These are phyloP conservation scores for Podospora pseudoanserina DNA, from an alignment of 495 filamentous ascomycete species.

Conservation along the genomic window DNA sequence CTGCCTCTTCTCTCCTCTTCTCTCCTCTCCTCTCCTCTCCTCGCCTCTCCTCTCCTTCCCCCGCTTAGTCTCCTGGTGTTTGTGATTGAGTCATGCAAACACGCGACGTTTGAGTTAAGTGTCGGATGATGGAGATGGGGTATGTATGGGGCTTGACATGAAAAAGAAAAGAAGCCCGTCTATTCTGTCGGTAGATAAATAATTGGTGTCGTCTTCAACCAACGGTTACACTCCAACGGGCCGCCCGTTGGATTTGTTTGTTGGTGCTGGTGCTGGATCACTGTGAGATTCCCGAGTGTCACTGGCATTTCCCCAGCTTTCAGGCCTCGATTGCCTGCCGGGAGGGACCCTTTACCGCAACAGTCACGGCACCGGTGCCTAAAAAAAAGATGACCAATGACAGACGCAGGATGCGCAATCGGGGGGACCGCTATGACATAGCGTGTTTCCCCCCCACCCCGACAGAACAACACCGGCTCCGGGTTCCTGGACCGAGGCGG, in stretches of 20 bases:
- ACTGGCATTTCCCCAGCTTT: conserved; percentile 10
- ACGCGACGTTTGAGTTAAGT: neutral
- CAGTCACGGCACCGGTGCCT: neutral
- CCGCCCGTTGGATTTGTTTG: no score
- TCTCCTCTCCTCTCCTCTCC: no score
- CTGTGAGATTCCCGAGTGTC: neutral
- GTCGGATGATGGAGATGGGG: neutral
- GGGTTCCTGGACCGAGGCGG: neutral
- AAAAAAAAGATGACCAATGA: conserved; percentile 15
- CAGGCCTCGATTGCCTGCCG: neutral
- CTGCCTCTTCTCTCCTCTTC: no score
- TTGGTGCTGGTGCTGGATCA: neutral
- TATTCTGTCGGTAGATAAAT: neutral
- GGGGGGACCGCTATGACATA: conserved; percentile 7
- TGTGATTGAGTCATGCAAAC: conserved; percentile 3
- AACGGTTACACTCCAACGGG: neutral
- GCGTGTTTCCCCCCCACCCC: neutral
- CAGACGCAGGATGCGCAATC: neutral
- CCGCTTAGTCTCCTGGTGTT: neutral
- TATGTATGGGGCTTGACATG: neutral
- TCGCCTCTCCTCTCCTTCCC: neutral
- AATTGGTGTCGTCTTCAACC: neutral
- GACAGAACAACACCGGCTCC: neutral
- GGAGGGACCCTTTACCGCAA: neutral
- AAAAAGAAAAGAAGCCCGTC: neutral